Evolutionary conservation across 2,329 filamentous ascomycete genomes (phyloP).

Genomic region (Monosporascus ibericus): DNA sequence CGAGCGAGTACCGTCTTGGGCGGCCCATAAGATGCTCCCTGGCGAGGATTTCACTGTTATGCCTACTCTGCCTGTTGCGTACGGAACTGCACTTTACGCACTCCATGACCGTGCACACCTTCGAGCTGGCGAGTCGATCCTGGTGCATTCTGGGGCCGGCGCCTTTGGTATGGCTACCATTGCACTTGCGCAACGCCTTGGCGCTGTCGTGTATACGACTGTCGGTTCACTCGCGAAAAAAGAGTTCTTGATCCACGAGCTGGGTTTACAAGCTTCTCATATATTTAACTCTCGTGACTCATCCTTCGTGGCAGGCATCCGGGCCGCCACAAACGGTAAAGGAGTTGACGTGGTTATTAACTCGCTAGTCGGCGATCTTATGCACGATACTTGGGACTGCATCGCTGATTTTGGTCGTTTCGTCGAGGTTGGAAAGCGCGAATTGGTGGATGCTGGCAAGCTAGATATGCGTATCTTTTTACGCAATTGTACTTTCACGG

Average conservation of each 20-base stretch:
- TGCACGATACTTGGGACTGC: conserved; percentile 26
- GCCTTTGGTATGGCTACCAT: conserved; percentile 30
- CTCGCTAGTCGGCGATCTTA: conserved; percentile 34
- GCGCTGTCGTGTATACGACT: not conserved
- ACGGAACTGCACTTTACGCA: conserved; percentile 22
- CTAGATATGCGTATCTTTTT: conserved; percentile 34
- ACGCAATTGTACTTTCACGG: conserved; percentile 32
- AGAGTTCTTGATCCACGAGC: conserved; percentile 17
- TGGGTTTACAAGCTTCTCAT: conserved; percentile 20
- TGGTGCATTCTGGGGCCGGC: conserved; percentile 29
- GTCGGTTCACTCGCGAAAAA: not conserved
- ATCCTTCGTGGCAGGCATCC: conserved; percentile 21
- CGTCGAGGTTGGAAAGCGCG: conserved; percentile 34
- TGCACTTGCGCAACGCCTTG: conserved; percentile 18
- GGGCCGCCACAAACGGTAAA: conserved; percentile 15
- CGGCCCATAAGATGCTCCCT: conserved; percentile 13
- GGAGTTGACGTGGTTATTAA: conserved; percentile 36
- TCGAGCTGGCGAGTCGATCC: conserved; percentile 17
- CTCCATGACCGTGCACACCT: conserved; percentile 20
- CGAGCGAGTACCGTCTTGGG: conserved; percentile 17
- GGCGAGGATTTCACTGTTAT: conserved; percentile 13
- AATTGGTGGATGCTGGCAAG: conserved; percentile 28
- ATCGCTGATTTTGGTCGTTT: conserved; percentile 33
- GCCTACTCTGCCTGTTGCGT: conserved; percentile 17
- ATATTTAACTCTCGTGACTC: conserved; percentile 27